Base-by-base conservation (phyloP, 23 red algal species). In the Gracilaria caudata region DNA sequence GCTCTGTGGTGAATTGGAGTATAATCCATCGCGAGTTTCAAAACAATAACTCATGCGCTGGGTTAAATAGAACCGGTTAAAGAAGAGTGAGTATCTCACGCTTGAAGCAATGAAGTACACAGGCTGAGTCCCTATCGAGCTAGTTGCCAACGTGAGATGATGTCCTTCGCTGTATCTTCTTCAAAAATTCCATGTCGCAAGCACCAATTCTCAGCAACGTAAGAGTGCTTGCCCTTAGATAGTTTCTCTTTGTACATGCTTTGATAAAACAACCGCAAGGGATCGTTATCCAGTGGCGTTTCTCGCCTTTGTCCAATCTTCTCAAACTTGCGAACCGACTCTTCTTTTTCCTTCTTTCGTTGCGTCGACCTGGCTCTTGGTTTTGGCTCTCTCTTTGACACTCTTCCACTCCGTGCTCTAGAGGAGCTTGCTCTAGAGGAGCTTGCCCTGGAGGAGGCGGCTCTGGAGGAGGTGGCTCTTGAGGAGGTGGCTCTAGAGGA, bases 191-290 rank as follows among this genome's bases (percentile, higher is more conserved):
- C 95, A 51, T 98, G 78, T 39, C 77, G 78, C 51, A 98, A 60
- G 55, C 88, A 66, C 95, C 95, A 98, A 26, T 30, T 91, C 33
- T 98, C 95, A 17, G 90, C 95, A 26, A 98, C 76, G 46, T 30
- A 57, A 25, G 63, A 90, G 23, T 47, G 33, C 71, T 84, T 93
- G 25, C 79, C 79, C 47, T 38, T 74, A 16, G 54, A 37, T 17
- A 64, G 63, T 64, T 94, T 93, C 84, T 98, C 95, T 44, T 90
- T 74, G 73, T 92, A 90, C 90, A 98, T 93, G 61, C 88, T 93
- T 71, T 90, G 79, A 75, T 98, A 98, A 53, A 98, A 98, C 43
- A 98, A 66, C 21, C 95, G 82, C 39, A 75, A 43, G n/a, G 95
- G 90, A 38, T 98, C 95, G 54, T 93, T 93, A 49, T 90, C 87